Percentiles rank a stretch among this genome's conserved stretches.
phyloP scores from a whole-genome alignment of 2,329 filamentous ascomycete species.

The Venturia nashicola region DNA sequence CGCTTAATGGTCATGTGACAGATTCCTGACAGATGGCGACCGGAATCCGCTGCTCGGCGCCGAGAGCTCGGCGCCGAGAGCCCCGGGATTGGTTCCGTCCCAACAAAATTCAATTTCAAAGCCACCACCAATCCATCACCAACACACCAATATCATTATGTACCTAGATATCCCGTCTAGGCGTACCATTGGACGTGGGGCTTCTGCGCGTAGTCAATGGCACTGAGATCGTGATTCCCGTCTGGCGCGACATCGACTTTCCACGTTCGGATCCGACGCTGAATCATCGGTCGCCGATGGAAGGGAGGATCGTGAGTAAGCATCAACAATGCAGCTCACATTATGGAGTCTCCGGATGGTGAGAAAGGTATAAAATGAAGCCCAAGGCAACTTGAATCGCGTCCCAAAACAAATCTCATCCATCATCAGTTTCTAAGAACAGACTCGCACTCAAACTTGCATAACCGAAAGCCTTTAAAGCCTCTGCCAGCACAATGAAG shows the following conservation, averaged over 20 bases:
- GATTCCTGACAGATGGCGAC: too few relatives aligned
- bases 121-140: neutral
- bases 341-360: neutral
- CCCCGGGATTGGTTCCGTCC: too few relatives aligned
- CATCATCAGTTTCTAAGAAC: too few relatives aligned
- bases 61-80: too few relatives aligned
- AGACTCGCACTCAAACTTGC: too few relatives aligned
- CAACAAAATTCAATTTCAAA: neutral
- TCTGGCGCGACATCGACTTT: neutral
- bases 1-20: too few relatives aligned
- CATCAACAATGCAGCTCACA: neutral
- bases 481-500: slow-evolving; percentile 18
- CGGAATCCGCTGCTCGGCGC: too few relatives aligned
- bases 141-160: neutral
- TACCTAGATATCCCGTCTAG: neutral
- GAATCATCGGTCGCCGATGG: neutral
- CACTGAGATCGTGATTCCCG: neutral
- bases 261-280: neutral
- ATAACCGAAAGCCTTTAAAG: neutral
- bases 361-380: neutral
- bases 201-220: neutral
- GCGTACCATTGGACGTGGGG: too few relatives aligned
- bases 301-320: neutral
- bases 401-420: neutral
- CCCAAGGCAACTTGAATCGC: neutral